Evolutionary conservation across 2,329 filamentous ascomycete genomes (phyloP), one percentile per base, ranked within the genome.

Genomic region (Colletotrichum truncatum): DNA sequence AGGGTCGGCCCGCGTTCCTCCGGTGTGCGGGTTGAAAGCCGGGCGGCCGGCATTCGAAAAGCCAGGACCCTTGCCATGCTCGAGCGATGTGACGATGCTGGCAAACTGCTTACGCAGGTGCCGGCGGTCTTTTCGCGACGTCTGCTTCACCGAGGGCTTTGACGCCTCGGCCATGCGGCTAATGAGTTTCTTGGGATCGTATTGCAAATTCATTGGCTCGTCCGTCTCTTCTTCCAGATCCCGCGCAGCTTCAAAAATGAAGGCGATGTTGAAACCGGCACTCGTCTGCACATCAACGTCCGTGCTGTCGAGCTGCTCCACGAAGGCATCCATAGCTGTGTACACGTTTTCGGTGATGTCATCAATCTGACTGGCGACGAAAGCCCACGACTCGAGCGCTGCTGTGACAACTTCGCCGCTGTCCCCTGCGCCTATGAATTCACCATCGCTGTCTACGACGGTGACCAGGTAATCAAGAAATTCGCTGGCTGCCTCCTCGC

Each of bases 291-390:
- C 92, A 8, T 86, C 82, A 1, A 89, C 81, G 64, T 93, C 89
- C 30, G 84, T 84, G 74, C 91, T 93, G 65, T 94, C 89, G 16
- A 97, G 89, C 77, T 97, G 94, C 49, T 97, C 93, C 41, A 93
- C 89, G 70, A 97, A 93, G 2, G 91, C 89, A 56, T 96, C 91
- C 71, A 96, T 86, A 14, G 92, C 91, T 26, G 87, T 80, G 68
- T 93, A 89, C 30, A 91, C 93, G 66, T 89, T 84, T 14, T 87
- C 85, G 70, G 92, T 88, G 43, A 94, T 83, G 71, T 95, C 92
- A 4, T 94, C 90, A 6, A 95, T 81, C 66, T 92, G 87, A 4
- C 91, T 94, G 5, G 91, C 92, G 5, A 97, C 85, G 68, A 95
- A 91, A 1, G 90, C 91, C 92, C 93, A 97, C 64, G 90, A 88